A percentile compares a stretch with the other conserved stretches of the same genome.
Conservation (phyloP, 2,329 filamentous ascomycete species). For the Pseudopithomyces chartarum region DNA sequence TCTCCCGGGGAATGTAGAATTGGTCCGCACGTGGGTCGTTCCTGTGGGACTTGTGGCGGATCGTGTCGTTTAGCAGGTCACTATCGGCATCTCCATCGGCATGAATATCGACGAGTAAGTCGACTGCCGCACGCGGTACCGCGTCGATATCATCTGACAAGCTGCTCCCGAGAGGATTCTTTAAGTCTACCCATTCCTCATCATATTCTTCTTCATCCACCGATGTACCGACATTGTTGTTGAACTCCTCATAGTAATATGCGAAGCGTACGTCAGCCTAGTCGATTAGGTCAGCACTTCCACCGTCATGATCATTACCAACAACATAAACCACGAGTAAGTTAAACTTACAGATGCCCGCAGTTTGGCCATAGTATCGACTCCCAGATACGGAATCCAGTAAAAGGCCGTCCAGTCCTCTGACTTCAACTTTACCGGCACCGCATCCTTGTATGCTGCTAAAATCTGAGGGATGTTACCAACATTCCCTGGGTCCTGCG, state of each 20-base stretch:
- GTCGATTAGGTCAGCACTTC: background rate
- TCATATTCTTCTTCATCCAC: background rate
- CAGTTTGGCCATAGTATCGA: constrained; percentile 2
- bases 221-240: background rate
- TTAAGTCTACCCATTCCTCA: background rate
- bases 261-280: constrained; percentile 3
- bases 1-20: background rate
- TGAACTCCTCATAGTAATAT: constrained; percentile 2
- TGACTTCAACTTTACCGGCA: background rate
- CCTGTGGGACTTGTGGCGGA: background rate
- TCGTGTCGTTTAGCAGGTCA: background rate
- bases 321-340: background rate
- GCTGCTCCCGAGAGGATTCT: background rate
- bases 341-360: background rate
- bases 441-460: background rate
- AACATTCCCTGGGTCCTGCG: background rate
- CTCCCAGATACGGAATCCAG: background rate
- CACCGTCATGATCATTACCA: background rate
- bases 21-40: background rate
- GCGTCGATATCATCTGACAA: background rate
- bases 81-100: background rate
- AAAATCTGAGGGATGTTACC: background rate
- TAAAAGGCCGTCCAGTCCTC: constrained; percentile 3
- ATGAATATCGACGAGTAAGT: background rate
- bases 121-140: background rate